phyloP scores from a whole-genome alignment of 345 rosid species.

The Brassica cretica region DNA sequence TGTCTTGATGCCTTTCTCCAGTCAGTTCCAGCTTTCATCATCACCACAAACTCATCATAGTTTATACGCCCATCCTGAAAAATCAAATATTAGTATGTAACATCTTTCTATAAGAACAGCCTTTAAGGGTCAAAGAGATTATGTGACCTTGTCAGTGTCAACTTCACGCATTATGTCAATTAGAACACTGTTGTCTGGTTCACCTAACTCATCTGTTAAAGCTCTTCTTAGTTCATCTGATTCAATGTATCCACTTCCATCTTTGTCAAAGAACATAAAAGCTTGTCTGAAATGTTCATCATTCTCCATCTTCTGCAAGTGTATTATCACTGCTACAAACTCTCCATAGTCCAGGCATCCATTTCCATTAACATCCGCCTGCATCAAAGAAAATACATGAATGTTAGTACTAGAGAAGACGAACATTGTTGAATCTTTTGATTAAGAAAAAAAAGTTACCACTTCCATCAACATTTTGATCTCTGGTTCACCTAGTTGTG shows the following conservation, averaged over 20 bases:
- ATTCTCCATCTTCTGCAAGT: constrained; percentile 96
- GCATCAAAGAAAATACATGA: constrained; percentile 24
- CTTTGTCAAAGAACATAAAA: constrained; percentile 87
- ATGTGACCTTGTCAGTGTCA: constrained; percentile 84
- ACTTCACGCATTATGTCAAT: constrained; percentile 94
- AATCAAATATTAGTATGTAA: not conserved
- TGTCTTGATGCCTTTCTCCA: constrained; percentile 99
- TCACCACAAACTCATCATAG: constrained; percentile 88
- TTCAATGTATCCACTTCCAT: constrained; percentile 85
- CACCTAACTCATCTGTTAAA: constrained; percentile 70
- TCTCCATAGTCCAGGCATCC: constrained; percentile 90
- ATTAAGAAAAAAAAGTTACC: constrained; percentile 43
- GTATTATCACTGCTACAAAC: constrained; percentile 94
- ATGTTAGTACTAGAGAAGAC: constrained; percentile 10
- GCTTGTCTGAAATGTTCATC: constrained; percentile 93
- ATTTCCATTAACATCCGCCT: constrained; percentile 95
- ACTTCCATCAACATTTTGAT: constrained; percentile 97
- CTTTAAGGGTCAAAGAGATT: not conserved
- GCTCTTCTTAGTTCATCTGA: constrained; percentile 66
- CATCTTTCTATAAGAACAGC: not conserved
- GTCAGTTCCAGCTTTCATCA: constrained; percentile 99
- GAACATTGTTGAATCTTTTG: not conserved
- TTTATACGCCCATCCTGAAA: constrained; percentile 80
- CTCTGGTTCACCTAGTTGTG: constrained; percentile 89
- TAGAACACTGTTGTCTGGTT: constrained; percentile 58